These are phyloP conservation scores for Sphaceloma murrayae DNA, from an alignment of 2,329 filamentous ascomycete genomes.

Conservation along the genomic window DNA sequence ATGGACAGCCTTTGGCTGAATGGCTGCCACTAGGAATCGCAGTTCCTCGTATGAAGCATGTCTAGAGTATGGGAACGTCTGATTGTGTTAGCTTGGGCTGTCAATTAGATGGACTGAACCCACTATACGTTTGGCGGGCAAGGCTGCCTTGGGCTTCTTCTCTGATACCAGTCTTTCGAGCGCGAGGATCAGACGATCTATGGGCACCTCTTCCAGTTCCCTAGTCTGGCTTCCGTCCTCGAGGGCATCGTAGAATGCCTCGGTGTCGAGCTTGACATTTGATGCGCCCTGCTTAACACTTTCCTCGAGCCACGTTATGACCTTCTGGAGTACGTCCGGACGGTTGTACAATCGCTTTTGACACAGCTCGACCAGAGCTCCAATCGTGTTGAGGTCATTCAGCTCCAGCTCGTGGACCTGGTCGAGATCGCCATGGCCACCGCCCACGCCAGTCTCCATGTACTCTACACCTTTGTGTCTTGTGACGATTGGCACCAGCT, in stretches of 20 bases:
- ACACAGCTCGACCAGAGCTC: constrained; percentile 47
- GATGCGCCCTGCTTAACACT: constrained; percentile 21
- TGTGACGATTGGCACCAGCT: constrained; percentile 69
- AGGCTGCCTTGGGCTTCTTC: constrained; percentile 20
- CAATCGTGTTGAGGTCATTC: constrained; percentile 38
- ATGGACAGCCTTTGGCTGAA: constrained; percentile 67
- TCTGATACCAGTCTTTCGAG: constrained; percentile 26
- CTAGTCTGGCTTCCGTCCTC: constrained; percentile 17
- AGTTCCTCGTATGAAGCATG: constrained; percentile 82
- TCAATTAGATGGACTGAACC: constrained; percentile 10
- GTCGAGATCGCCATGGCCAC: constrained; percentile 66
- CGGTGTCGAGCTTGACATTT: constrained; percentile 22
- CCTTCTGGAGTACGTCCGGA: constrained; percentile 28
- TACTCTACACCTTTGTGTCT: constrained; percentile 54
- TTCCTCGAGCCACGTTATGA: constrained; percentile 28
- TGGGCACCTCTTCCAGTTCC: constrained; percentile 24
- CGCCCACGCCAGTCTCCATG: constrained; percentile 65
- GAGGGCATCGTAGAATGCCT: constrained; percentile 13
- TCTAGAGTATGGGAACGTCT: constrained; percentile 71
- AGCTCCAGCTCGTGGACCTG: constrained; percentile 57
- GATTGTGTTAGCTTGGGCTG: constrained; percentile 4
- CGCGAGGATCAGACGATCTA: constrained; percentile 26
- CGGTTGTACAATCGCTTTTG: constrained; percentile 30
- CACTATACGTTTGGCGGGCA: constrained; percentile 24
- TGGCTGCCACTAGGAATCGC: constrained; percentile 55